These are phyloP conservation scores for Botrytis deweyae DNA, from an alignment of 2,329 filamentous ascomycete genomes.

Conservation along the genomic window DNA sequence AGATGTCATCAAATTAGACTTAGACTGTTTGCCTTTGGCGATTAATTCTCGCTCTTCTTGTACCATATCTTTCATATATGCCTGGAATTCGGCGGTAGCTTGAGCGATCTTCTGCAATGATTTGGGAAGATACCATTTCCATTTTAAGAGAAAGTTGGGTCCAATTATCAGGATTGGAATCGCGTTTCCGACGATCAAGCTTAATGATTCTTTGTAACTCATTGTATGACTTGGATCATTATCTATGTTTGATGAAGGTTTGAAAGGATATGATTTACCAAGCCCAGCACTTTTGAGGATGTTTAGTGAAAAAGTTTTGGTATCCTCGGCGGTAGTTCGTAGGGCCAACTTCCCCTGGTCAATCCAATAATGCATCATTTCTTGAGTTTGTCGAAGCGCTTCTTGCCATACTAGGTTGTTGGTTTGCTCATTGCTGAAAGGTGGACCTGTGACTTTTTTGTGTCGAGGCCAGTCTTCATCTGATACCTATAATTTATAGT, in stretches of 20 bases:
- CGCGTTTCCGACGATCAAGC: neutral
- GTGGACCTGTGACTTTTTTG: neutral
- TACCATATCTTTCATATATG: neutral
- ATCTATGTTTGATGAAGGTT: fast-evolving
- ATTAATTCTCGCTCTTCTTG: neutral
- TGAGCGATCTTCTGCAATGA: neutral
- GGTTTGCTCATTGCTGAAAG: neutral
- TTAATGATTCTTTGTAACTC: neutral
- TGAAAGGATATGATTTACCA: neutral
- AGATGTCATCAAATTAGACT: neutral
- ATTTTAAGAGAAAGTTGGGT: neutral
- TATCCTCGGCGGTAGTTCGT: neutral
- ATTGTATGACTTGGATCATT: neutral
- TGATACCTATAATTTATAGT: neutral
- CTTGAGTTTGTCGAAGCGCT: neutral
- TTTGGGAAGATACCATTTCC: neutral
- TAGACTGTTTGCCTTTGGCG: neutral
- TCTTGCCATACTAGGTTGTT: constrained; percentile 1
- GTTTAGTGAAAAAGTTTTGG: neutral
- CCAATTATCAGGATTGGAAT: neutral
- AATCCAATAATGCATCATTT: neutral
- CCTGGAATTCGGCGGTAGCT: neutral
- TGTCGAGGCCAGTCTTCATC: neutral
- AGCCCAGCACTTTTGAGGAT: neutral
- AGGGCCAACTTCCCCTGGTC: too few relatives aligned